Conservation (phyloP, 257 asterid species). For the Salvia miltiorrhiza region DNA sequence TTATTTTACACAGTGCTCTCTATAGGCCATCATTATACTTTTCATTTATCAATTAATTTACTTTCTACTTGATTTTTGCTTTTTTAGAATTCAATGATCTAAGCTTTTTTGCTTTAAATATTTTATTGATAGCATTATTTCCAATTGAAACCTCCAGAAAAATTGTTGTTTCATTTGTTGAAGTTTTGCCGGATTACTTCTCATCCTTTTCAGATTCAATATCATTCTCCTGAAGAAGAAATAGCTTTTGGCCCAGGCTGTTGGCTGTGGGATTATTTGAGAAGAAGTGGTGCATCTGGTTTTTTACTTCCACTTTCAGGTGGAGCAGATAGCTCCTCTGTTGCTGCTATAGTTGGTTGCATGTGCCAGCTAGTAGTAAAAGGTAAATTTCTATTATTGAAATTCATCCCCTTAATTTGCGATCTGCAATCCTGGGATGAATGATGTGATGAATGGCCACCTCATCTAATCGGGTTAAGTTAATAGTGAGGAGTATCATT, state of each 20-base stretch:
- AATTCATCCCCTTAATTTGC: background rate
- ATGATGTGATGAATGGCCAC: background rate
- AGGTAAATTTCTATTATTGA: conserved; percentile 43
- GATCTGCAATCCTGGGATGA: conserved; percentile 9
- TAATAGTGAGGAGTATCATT: background rate
- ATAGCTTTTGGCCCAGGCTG: conserved; percentile 95
- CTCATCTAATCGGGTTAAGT: background rate
- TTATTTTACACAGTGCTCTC: background rate
- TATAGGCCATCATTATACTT: background rate
- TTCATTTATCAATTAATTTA: background rate
- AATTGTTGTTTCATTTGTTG: background rate
- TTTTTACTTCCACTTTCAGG: conserved; percentile 98
- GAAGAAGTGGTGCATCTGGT: conserved; percentile 97
- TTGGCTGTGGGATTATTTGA: conserved; percentile 97
- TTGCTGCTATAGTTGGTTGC: conserved; percentile 96
- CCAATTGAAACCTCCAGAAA: background rate
- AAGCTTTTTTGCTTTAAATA: background rate
- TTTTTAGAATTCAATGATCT: background rate
- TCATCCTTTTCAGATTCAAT: conserved; percentile 54
- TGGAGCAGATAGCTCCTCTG: conserved; percentile 95
- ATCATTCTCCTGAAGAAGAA: conserved; percentile 94
- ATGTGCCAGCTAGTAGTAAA: conserved; percentile 94
- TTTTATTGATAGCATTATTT: background rate
- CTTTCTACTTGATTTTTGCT: background rate
- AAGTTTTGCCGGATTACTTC: background rate